These are phyloP conservation scores for Aotearoamyces nothofagi DNA, from an alignment of 2,329 filamentous ascomycete genomes.

Conservation along the genomic window DNA sequence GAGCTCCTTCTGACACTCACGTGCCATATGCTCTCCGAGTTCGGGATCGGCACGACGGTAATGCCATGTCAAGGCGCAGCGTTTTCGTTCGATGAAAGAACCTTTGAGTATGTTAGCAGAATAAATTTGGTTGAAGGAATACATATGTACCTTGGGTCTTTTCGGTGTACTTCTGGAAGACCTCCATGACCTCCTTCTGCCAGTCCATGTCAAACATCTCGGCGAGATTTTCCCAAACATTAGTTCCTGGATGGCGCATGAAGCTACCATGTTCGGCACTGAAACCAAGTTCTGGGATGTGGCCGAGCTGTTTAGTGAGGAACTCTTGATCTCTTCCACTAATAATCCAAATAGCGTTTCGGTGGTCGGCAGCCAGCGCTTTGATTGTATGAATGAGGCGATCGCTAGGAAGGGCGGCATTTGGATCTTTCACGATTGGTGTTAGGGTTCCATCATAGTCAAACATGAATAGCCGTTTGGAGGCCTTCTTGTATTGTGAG, in stretches of 20 bases:
- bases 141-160: constrained; percentile 64
- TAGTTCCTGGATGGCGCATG: constrained; percentile 62
- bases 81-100: constrained; percentile 87
- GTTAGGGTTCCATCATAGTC: constrained; percentile 97
- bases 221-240: constrained; percentile 78
- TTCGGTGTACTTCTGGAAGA: constrained; percentile 83
- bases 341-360: constrained; percentile 95
- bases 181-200: constrained; percentile 70
- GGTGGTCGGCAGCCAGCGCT: constrained; percentile 61
- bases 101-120: constrained; percentile 29
- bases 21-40: constrained; percentile 64
- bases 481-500: constrained; percentile 56
- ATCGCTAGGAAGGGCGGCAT: constrained; percentile 75
- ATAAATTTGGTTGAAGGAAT: not conserved
- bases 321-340: constrained; percentile 89
- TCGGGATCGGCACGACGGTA: constrained; percentile 85
- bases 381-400: constrained; percentile 68
- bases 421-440: constrained; percentile 84
- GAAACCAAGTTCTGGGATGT: constrained; percentile 78
- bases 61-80: constrained; percentile 92
- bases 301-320: constrained; percentile 79
- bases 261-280: constrained; percentile 96
- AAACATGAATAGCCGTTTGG: constrained; percentile 88
- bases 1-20: constrained; percentile 68
- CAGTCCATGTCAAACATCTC: constrained; percentile 82